Evolutionary conservation across 2,329 filamentous ascomycete genomes (phyloP), one percentile per base, ranked within the genome.

Genomic region (Dissoconium aciculare): DNA sequence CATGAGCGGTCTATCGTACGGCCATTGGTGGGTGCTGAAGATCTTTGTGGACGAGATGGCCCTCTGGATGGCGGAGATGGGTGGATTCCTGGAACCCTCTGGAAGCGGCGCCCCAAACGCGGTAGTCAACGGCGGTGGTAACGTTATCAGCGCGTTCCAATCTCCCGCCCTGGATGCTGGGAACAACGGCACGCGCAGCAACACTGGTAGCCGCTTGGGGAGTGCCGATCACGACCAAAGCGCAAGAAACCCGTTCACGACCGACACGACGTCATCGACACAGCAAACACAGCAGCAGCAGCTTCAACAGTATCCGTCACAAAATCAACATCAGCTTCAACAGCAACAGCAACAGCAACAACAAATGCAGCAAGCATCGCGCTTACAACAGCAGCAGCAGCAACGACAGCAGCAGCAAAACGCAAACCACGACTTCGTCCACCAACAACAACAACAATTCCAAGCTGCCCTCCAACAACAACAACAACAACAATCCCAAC

Each of bases 41-140:
- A 85, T 87, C 35, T 95, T 87, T 66, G 71, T 94, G 31, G 85
- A 94, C 49, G 87, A 95, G 58, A 91, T 92, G 81, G 73, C 84
- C 29, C 68, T 78, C 34, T 94, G 91, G 67, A 64, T 93, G 43
- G 83, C 82, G 1, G 83, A 91, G 47, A 76, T 85, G 45, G 87
- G 85, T 30, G 87, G 87, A 0, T 94, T 94, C 50, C 74, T 94
- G 62, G 64, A 65, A 17, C 62, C 39, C 8, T 34, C 32, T 12
- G 26, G 27, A 6, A 27, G 19, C 28, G 28, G 28, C 12, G 29
- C 36, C 8, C 29, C 37, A 41, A 28, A 26, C 27, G 24, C 28
- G 27, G 13, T 33, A 29, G 9, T 47, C 46, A 5, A 43, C 46
- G 3, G 31, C 35, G 3, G 19, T 48, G 26, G 44, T 12, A 27